Evolutionary conservation across 73 alveolate genomes (phyloP).

Genomic region (Urostyla sp.): DNA sequence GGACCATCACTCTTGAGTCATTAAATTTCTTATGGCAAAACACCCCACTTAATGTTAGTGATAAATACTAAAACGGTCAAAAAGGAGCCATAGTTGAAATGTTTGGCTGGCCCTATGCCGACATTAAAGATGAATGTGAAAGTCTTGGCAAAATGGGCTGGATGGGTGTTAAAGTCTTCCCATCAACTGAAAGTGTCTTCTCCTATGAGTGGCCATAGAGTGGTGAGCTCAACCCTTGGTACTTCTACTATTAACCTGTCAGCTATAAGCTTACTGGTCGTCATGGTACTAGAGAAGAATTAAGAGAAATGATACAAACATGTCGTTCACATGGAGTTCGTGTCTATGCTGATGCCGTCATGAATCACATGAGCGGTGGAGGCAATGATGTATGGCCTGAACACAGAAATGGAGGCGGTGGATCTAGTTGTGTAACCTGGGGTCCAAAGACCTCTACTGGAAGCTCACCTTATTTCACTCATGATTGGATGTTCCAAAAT

Average conservation of each 20-base stretch:
- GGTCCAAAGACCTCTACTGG: slow-evolving; percentile 90
- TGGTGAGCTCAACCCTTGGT: slow-evolving; percentile 98
- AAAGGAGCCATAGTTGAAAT: slow-evolving; percentile 97
- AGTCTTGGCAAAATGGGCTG: slow-evolving; percentile 91
- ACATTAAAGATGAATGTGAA: slow-evolving; percentile 91
- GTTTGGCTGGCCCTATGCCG: slow-evolving; percentile 98
- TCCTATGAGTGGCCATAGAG: slow-evolving; percentile 88
- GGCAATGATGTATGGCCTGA: slow-evolving; percentile 93
- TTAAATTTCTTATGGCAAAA: slow-evolving; percentile 95
- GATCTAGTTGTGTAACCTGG: slow-evolving; percentile 73
- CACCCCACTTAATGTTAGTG: slow-evolving; percentile 76
- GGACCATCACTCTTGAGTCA: slow-evolving; percentile 78
- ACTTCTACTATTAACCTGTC: slow-evolving; percentile 94
- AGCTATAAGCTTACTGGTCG: slow-evolving; percentile 89
- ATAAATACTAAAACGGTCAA: slow-evolving; percentile 84
- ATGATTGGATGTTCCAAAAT: slow-evolving; percentile 74
- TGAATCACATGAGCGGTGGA: slow-evolving; percentile 95
- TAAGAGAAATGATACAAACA: slow-evolving; percentile 89
- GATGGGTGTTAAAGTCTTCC: slow-evolving; percentile 95
- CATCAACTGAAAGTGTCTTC: slow-evolving; percentile 91
- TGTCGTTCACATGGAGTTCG: slow-evolving; percentile 90
- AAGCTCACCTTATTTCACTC: slow-evolving; percentile 91
- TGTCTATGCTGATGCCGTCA: slow-evolving; percentile 96
- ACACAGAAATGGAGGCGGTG: slow-evolving; percentile 78
- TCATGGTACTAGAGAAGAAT: slow-evolving; percentile 91